Base-by-base conservation (phyloP, 371 early-diverging fungal species). In the Apophysomyces sp. region DNA sequence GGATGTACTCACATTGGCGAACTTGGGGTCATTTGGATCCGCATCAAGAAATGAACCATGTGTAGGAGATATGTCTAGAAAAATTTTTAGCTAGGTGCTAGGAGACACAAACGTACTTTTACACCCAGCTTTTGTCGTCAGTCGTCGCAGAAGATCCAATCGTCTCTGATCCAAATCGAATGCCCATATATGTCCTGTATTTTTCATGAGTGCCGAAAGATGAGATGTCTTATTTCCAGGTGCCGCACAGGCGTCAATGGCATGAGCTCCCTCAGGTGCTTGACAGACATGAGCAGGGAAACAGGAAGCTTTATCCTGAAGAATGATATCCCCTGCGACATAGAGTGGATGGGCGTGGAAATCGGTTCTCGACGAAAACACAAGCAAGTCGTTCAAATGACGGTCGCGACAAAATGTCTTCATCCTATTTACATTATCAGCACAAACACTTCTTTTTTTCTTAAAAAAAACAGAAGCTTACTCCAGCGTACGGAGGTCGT, bases 181-280 rank as follows among this genome's bases (percentile, higher is more conserved):
- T 0, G 99, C 99, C 76, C 87, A 93, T 32, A 99, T 88, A 54
- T 77, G 81, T 9, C 98, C 99, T 4, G 81, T 82, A 60, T 94
- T 94, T 15, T 85, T 85, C 92, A 98, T 91, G 21, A 95, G 68
- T 54, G 90, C 87, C 3, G 93, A 86, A 30, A 99, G 70, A 69
- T 98, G 97, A 36, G 95, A 89, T 8, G 98, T 96, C 74, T 97
- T 98, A 74, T 96, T 98, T n/a, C 99, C 99, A 5, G 99, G 99
- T 0, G 99, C 98, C 16, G 99, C 98, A 73, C 99, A 99, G 3
- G 94, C 94, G 79, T 99, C 99, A 55, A 99, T 91, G 2, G 93
- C 95, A 61, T 85, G 81, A 1, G 87, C 78, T 26, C 82, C 73
- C 34, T 73, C 53, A 8, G 91, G 83, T 1, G 99, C 94, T 9